Evolutionary conservation across 352 stramenopile genomes (phyloP).

Genomic region (Pythium dissotocum): DNA sequence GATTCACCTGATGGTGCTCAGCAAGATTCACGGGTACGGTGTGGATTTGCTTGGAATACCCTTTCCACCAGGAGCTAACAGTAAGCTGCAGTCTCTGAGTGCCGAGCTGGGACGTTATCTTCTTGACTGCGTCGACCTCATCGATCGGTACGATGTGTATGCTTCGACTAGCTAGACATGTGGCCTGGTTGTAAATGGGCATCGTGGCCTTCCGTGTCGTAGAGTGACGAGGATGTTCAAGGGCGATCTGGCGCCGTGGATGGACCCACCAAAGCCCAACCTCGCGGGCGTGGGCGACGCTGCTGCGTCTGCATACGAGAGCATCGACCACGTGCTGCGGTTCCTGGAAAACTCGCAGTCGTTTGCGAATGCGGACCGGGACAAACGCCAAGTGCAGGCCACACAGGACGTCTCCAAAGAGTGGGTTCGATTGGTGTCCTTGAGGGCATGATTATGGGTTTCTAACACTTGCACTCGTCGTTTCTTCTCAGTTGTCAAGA

Average conservation of each 20-base stretch:
- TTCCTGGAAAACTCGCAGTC: slow-evolving; percentile 45
- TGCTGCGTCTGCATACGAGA: slow-evolving; percentile 28
- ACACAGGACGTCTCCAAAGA: slow-evolving; percentile 36
- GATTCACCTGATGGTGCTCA: slow-evolving; percentile 1
- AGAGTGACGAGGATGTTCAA: slow-evolving; percentile 37
- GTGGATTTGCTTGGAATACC: not conserved
- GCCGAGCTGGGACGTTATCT: slow-evolving; percentile 33
- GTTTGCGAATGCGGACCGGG: slow-evolving; percentile 17
- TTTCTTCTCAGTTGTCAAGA: slow-evolving; percentile 33
- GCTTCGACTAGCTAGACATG: not conserved
- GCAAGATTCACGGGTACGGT: slow-evolving; percentile 26
- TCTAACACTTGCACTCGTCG: not conserved
- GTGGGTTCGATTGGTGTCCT: slow-evolving; percentile 26
- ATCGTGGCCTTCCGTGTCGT: not conserved
- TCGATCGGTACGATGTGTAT: slow-evolving; percentile 32
- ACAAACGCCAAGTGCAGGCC: slow-evolving; percentile 27
- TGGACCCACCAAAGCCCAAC: slow-evolving; percentile 17
- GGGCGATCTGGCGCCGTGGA: slow-evolving; percentile 33
- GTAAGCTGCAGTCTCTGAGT: slow-evolving; percentile 25
- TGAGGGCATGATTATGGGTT: not conserved
- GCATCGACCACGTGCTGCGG: slow-evolving; percentile 34
- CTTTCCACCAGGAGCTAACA: not conserved
- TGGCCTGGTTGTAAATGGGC: not conserved
- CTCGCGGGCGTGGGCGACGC: slow-evolving; percentile 37
- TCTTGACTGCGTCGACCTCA: slow-evolving; percentile 31